These are phyloP conservation scores for Mallotus japonicus DNA, from an alignment of 441 rosid genomes.

Conservation along the genomic window DNA sequence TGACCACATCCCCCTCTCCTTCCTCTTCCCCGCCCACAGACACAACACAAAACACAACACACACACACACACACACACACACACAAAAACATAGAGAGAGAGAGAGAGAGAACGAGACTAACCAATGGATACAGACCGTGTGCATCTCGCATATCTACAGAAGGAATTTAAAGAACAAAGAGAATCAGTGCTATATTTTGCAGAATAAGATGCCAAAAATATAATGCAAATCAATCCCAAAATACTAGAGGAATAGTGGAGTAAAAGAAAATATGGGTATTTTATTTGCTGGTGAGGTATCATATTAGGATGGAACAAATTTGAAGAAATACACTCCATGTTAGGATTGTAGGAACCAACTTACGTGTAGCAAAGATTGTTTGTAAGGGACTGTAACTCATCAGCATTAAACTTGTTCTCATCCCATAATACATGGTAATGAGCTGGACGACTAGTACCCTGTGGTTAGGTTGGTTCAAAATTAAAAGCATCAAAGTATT, in stretches of 20 bases:
- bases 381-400: constrained; percentile 82
- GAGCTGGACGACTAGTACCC: constrained; percentile 98
- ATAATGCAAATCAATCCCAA: no score
- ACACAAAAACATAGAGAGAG: no score
- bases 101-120: constrained; percentile 21
- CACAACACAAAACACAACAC: no score
- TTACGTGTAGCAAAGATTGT: constrained; percentile 94
- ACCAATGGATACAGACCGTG: constrained; percentile 96
- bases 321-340: no score
- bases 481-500: background rate
- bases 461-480: constrained; percentile 17
- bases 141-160: constrained; percentile 88
- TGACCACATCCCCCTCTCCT: no score
- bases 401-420: constrained; percentile 90
- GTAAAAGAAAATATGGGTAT: background rate
- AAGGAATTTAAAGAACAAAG: background rate
- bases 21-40: no score
- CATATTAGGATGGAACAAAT: no score
- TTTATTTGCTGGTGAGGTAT: no score
- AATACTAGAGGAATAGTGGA: background rate
- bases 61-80: no score
- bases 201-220: no score
- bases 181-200: background rate
- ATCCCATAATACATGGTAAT: constrained; percentile 96
- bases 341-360: constrained; percentile 12